A percentile compares a stretch with the other conserved stretches of the same genome.
Evolutionary conservation across 345 rosid genomes (phyloP).

Genomic region (Gossypium bickii): DNA sequence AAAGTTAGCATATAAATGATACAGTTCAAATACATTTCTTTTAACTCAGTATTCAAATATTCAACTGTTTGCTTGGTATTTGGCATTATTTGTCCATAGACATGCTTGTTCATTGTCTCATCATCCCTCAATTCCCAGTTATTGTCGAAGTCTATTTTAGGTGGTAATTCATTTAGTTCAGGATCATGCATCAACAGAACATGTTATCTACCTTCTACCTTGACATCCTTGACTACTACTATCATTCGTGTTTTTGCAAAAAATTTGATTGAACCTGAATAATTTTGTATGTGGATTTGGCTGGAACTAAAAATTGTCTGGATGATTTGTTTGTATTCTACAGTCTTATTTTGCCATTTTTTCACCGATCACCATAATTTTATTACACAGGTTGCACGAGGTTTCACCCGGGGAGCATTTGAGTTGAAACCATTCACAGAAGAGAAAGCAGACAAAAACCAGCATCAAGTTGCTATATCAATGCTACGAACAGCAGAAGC

Average conservation of each 20-base stretch:
- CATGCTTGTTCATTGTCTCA: not conserved
- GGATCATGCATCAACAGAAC: slow-evolving; percentile 5
- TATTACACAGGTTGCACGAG: slow-evolving; percentile 69
- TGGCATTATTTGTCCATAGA: not conserved
- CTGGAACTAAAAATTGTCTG: not conserved
- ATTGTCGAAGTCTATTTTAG: not conserved
- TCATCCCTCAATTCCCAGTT: not conserved
- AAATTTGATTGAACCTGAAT: not conserved
- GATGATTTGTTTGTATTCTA: not conserved
- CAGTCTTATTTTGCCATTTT: not conserved
- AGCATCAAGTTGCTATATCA: slow-evolving; percentile 56
- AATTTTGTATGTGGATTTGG: slow-evolving; percentile 1
- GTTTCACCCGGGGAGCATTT: slow-evolving; percentile 70
- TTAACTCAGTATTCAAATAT: not conserved
- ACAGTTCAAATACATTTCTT: not conserved
- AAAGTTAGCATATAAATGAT: slow-evolving; percentile 1
- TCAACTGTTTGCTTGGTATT: not conserved
- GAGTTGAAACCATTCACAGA: slow-evolving; percentile 72
- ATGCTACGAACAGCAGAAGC: slow-evolving; percentile 54
- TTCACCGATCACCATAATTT: slow-evolving; percentile 4
- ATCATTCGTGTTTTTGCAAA: not conserved
- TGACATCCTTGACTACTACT: not conserved
- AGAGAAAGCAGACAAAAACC: slow-evolving; percentile 50
- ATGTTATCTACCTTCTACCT: not conserved
- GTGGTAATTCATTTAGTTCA: not conserved